These are phyloP conservation scores for Penicillium ucsense DNA, from an alignment of 495 filamentous ascomycete species.

Conservation along the genomic window DNA sequence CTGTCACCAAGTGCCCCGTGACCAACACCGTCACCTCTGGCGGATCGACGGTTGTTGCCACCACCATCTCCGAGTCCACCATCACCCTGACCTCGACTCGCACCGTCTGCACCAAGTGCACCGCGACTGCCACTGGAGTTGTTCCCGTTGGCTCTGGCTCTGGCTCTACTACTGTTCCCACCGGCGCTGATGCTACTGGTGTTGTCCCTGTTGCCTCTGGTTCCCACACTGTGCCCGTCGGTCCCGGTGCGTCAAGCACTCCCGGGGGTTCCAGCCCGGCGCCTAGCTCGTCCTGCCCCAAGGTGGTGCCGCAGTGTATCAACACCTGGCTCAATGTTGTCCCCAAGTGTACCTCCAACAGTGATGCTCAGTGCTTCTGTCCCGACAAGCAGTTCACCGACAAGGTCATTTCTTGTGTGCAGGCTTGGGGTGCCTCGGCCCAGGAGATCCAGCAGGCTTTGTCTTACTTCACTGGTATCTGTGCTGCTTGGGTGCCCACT, in stretches of 20 bases:
- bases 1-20: conserved; percentile 35
- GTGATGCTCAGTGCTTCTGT: conserved; percentile 80
- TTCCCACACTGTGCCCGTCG: not conserved
- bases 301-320: conserved; percentile 75
- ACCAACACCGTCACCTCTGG: conserved; percentile 29
- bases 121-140: conserved; percentile 19
- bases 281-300: conserved; percentile 45
- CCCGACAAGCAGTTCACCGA: conserved; percentile 63
- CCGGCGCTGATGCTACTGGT: conserved; percentile 4
- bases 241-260: conserved; percentile 6
- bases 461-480: conserved; percentile 85
- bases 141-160: conserved; percentile 1
- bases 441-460: conserved; percentile 61
- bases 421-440: conserved; percentile 59
- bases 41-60: conserved; percentile 21
- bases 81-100: conserved; percentile 29
- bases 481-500: conserved; percentile 57
- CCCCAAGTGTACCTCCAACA: conserved; percentile 73
- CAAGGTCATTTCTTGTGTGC: conserved; percentile 74
- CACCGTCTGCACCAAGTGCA: conserved; percentile 19
- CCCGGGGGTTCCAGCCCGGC: conserved; percentile 12
- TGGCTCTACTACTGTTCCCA: not conserved
- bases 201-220: not conserved
- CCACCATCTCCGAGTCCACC: conserved; percentile 29
- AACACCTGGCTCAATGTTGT: conserved; percentile 76